Base-by-base conservation (phyloP, 2,329 filamentous ascomycete species). In the Clonostachys rosea region DNA sequence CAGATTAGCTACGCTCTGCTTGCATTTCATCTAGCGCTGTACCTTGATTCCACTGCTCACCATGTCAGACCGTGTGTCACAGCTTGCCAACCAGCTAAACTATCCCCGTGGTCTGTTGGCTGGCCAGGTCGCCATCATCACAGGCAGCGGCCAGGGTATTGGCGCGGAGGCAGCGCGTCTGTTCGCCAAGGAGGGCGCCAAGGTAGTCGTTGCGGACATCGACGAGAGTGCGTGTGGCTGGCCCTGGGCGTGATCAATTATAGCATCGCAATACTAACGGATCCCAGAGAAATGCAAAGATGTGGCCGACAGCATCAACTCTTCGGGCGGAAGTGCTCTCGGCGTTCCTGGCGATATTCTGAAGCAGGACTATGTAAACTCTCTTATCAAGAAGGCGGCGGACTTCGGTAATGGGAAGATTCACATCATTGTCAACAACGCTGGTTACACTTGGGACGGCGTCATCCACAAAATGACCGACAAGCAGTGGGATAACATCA, bases 391-490 rank as follows among this genome's bases (percentile, higher is more conserved):
- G 61, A 81, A 83, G 59, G 78, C 89, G 0, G 90, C 88, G 2
- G 85, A 84, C 43, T 95, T 95, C 61, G 91, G 91, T 49, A 73
- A 78, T 53, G 90, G 89, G 59, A 95, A 95, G 74, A 91, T 96
- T 52, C 87, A 95, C 66, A 87, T 94, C 62, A 86, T 95, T 48
- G 87, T 95, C 50, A 95, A 95, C 69, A 95, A 95, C 64, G 91
- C 90, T 1, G 90, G 89, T 40, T 95, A 89, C 69, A 95, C 91
- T 1, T 95, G 90, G 89, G 91, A 96, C 65, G 91, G 86, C 7
- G 89, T 95, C 37, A 90, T 95, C 55, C 89, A 95, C 75, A 95
- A 94, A 76, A 92, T 90, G 75, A 87, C 84, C 14, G 89, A 95
- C 73, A 89, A 89, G 71, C 89, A 95, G 75, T 95, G 89, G 89